A percentile compares a stretch with the other conserved stretches of the same genome.
phyloP scores from a whole-genome alignment of 1,284 basidiomycete genomes.

The Leccinum pachyderme region DNA sequence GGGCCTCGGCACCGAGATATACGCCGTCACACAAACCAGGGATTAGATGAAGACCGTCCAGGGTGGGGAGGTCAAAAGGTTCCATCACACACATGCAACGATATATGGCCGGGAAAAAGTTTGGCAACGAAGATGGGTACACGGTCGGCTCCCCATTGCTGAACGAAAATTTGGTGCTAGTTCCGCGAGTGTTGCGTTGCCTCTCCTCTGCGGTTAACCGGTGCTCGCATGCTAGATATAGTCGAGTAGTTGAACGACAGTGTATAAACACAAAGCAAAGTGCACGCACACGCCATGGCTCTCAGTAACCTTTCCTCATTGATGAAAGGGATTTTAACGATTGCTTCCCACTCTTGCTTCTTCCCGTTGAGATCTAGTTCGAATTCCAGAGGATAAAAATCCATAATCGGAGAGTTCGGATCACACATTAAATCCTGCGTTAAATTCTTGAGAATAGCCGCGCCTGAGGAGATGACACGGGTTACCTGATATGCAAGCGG shows the following conservation, averaged over 20 bases:
- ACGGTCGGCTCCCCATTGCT: conserved; percentile 59
- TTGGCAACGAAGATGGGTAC: conserved; percentile 90
- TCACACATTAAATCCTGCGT: conserved; percentile 86
- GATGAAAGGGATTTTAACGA: conserved; percentile 99
- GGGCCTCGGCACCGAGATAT: conserved; percentile 78
- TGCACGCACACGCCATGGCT: conserved; percentile 70
- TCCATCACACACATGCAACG: conserved; percentile 80
- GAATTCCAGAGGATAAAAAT: conserved; percentile 93
- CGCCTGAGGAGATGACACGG: not conserved
- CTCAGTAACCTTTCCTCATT: conserved; percentile 77
- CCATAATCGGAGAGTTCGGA: conserved; percentile 83
- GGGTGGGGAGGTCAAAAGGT: conserved; percentile 82
- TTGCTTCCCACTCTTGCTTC: conserved; percentile 98
- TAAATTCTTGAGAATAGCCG: conserved; percentile 3
- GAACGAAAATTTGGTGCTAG: conserved; percentile 79
- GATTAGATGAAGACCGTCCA: conserved; percentile 85
- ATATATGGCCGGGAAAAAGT: conserved; percentile 91
- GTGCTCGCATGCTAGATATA: conserved; percentile 63
- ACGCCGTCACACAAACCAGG: conserved; percentile 90
- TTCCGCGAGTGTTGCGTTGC: conserved; percentile 76
- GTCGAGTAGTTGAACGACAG: not conserved
- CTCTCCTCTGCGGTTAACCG: conserved; percentile 78
- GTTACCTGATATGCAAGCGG: conserved; percentile 80
- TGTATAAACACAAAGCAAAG: conserved; percentile 22
- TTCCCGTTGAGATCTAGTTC: conserved; percentile 97